phyloP scores from a whole-genome alignment of 1,284 basidiomycete genomes.

The Sporisorium reilianum region DNA sequence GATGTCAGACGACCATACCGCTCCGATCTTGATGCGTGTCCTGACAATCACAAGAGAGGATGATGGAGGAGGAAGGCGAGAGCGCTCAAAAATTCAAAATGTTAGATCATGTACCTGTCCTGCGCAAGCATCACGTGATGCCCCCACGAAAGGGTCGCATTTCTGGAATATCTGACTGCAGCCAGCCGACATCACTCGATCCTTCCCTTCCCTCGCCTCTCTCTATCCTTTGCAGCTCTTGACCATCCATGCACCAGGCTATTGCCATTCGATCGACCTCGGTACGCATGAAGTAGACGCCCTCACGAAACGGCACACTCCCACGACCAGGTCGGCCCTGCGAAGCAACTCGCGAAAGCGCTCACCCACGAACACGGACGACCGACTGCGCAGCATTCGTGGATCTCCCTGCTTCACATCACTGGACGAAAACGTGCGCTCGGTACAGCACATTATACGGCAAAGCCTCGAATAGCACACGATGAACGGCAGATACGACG shows the following conservation, averaged over 20 bases:
- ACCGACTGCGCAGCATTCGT: slow-evolving; percentile 2
- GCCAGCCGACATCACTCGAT: slow-evolving; percentile 12
- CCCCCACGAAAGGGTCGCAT: slow-evolving; percentile 28
- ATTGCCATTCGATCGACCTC: neutral
- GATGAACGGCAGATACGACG: slow-evolving; percentile 51
- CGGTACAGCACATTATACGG: neutral
- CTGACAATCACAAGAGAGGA: too few species aligned
- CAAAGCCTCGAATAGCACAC: neutral
- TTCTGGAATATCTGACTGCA: slow-evolving; percentile 22
- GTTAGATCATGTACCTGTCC: too few species aligned
- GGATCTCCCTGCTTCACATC: neutral
- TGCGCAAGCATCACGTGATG: too few species aligned
- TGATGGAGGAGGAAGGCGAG: too few species aligned
- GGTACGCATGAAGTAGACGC: neutral
- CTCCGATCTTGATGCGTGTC: neutral
- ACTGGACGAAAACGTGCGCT: neutral
- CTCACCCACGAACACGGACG: neutral
- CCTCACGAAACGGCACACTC: neutral
- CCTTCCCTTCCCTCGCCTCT: slow-evolving; percentile 3
- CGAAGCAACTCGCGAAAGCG: neutral
- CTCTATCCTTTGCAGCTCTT: neutral
- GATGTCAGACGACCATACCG: neutral
- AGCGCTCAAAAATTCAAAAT: too few species aligned
- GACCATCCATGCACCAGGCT: neutral
- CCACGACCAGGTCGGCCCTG: neutral